Conservation (phyloP, 2,329 filamentous ascomycete species). For the Orbilia quercus region DNA sequence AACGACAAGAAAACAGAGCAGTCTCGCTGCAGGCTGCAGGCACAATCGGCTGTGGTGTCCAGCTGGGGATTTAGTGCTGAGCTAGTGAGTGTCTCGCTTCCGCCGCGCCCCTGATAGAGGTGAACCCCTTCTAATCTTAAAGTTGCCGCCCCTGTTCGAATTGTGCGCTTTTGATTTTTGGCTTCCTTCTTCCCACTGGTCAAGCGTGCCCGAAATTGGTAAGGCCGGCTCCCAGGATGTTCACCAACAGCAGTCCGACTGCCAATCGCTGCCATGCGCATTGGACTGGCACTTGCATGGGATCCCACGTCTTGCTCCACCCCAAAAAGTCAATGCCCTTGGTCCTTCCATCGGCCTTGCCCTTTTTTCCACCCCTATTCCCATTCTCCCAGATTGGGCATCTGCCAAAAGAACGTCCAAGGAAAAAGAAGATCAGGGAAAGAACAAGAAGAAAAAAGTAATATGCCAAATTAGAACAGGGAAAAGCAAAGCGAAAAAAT, state of each 20-base stretch:
- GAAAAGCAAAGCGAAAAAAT: too few species aligned
- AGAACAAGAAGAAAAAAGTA: slow-evolving; percentile 8
- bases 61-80: slow-evolving; percentile 24
- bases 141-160: slow-evolving; percentile 49
- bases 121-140: slow-evolving; percentile 55
- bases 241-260: slow-evolving; percentile 14
- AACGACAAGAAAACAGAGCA: slow-evolving; percentile 7
- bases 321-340: neutral
- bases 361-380: slow-evolving; percentile 43
- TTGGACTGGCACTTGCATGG: slow-evolving; percentile 35
- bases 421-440: too few species aligned
- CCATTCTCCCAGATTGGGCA: slow-evolving; percentile 50
- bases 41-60: slow-evolving; percentile 1
- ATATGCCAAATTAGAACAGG: neutral
- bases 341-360: slow-evolving; percentile 30
- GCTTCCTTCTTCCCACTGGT: slow-evolving; percentile 30
- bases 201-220: slow-evolving; percentile 41
- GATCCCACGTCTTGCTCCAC: neutral
- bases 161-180: slow-evolving; percentile 42
- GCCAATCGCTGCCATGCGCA: slow-evolving; percentile 42
- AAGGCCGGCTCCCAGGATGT: slow-evolving; percentile 26
- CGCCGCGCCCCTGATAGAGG: slow-evolving; percentile 36
- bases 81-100: slow-evolving; percentile 24
- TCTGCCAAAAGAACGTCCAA: slow-evolving; percentile 20
- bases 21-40: slow-evolving; percentile 26